These are phyloP conservation scores for Podosphaera aphanis DNA, from an alignment of 2,329 filamentous ascomycete species.

Conservation along the genomic window DNA sequence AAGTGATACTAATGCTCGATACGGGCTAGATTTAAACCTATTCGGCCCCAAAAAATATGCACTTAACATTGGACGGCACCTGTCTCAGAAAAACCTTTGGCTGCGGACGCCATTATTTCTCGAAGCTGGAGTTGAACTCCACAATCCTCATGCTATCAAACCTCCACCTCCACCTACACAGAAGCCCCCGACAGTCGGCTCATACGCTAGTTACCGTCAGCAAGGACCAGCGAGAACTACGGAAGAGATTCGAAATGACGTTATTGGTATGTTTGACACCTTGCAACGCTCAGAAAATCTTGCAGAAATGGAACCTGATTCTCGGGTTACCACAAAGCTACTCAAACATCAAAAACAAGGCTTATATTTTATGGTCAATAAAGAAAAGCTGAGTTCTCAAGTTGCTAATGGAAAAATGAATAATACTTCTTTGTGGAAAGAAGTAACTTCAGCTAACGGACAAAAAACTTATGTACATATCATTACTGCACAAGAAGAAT, in stretches of 20 bases:
- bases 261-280: conserved; percentile 70
- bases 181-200: conserved; percentile 12
- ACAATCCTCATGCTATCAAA: conserved; percentile 43
- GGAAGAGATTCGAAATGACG: conserved; percentile 69
- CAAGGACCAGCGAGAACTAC: conserved; percentile 32
- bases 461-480: conserved; percentile 53
- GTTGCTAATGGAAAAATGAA: conserved; percentile 28
- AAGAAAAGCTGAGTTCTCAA: conserved; percentile 40
- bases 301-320: conserved; percentile 44
- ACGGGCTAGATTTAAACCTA: conserved; percentile 48
- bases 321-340: conserved; percentile 39
- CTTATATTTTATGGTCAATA: conserved; percentile 60
- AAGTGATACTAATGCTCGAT: conserved; percentile 32
- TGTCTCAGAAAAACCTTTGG: conserved; percentile 42
- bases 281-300: conserved; percentile 55
- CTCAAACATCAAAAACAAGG: conserved; percentile 79
- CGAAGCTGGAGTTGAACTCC: conserved; percentile 43
- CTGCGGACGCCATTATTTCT: conserved; percentile 42
- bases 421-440: conserved; percentile 57
- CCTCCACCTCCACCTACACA: conserved; percentile 9
- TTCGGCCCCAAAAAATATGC: conserved; percentile 52
- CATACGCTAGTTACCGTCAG: conserved; percentile 16
- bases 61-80: conserved; percentile 38
- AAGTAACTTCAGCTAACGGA: conserved; percentile 30
- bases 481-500: conserved; percentile 49